Base-by-base conservation (phyloP, 2,329 filamentous ascomycete genomes). In the Aspergillus sp. region DNA sequence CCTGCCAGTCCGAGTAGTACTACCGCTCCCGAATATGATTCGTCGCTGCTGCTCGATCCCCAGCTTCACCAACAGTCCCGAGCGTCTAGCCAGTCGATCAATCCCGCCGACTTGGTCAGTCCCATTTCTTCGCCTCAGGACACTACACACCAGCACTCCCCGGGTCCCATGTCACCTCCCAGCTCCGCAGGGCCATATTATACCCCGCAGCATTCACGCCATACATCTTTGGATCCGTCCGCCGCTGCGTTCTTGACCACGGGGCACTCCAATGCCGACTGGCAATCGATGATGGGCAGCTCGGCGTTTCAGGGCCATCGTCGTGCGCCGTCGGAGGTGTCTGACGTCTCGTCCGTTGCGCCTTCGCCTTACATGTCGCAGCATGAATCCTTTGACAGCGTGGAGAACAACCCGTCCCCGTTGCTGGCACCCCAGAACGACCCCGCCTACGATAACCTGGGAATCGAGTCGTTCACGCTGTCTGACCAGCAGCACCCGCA, bases 301-400 rank as follows among this genome's bases (percentile, higher is more conserved):
- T 70, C 73, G 33, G 72, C 75, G 50, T 96, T 95, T 62, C 85
- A 88, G 56, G 77, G 81, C n/a, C 91, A 96, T 64, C 81, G 90
- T 58, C 82, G 90, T 60, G 84, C 82, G 33, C 87, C 88, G 1
- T 96, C 90, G n/a, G 91, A 96, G 58, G 89, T 85, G 60, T 95
- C 90, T 2, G 91, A 96, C 57, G 84, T 95, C 5, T 95, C 81
- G 2, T 95, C 89, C 15, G 87, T 84, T 13, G 84, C 87, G 19
- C 86, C 84, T 20, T 96, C 91, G 15, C 91, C 91, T 3, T 89
- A 88, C 61, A 71, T 95, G 49, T 80, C 79, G 23, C 85, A 85
- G 56, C 79, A 86, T 51, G 90, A 96, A 60, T 81, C 75, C 53
- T 94, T 95, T 61, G 90, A 95, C 17, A 70, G 75, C n/a, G 75